Percentiles rank a stretch among this genome's conserved stretches.
Evolutionary conservation across 164 flowering plant genomes (phyloP).

Genomic region (Aristolochia contorta): DNA sequence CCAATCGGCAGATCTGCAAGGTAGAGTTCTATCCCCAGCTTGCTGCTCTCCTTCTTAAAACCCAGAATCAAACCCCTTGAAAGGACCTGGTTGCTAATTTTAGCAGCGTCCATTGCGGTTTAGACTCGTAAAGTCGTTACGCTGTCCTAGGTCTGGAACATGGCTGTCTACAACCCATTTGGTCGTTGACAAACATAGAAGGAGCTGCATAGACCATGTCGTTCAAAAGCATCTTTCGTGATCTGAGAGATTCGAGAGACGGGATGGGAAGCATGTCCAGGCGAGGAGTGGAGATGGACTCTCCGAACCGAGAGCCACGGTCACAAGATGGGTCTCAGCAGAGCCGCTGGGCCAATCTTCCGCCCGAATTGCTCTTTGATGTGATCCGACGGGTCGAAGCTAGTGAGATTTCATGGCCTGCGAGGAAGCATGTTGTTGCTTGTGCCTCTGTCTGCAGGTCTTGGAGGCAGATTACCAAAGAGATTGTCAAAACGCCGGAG

Average conservation of each 20-base stretch:
- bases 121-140: too few species aligned
- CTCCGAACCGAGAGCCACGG: slow-evolving; percentile 30
- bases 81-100: too few species aligned
- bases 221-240: slow-evolving; percentile 56
- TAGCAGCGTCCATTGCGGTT: too few species aligned
- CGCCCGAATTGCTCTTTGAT: slow-evolving; percentile 63
- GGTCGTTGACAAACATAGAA: neutral
- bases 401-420: slow-evolving; percentile 58
- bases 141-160: too few species aligned
- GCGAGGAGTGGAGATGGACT: slow-evolving; percentile 41
- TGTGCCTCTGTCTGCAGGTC: slow-evolving; percentile 70
- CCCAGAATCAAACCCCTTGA: too few species aligned
- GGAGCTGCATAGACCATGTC: slow-evolving; percentile 31
- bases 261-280: slow-evolving; percentile 52
- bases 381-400: slow-evolving; percentile 56
- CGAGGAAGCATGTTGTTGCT: slow-evolving; percentile 47
- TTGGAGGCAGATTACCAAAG: slow-evolving; percentile 58
- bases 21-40: too few species aligned
- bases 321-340: slow-evolving; percentile 52
- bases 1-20: too few species aligned
- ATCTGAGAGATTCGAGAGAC: slow-evolving; percentile 60
- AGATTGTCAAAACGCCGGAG: slow-evolving; percentile 58
- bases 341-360: slow-evolving; percentile 66
- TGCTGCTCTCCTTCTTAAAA: too few species aligned
- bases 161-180: neutral